A percentile compares a stretch with the other conserved stretches of the same genome.
phyloP scores from a whole-genome alignment of 208 protist species.

The Phytomonas sp. region DNA sequence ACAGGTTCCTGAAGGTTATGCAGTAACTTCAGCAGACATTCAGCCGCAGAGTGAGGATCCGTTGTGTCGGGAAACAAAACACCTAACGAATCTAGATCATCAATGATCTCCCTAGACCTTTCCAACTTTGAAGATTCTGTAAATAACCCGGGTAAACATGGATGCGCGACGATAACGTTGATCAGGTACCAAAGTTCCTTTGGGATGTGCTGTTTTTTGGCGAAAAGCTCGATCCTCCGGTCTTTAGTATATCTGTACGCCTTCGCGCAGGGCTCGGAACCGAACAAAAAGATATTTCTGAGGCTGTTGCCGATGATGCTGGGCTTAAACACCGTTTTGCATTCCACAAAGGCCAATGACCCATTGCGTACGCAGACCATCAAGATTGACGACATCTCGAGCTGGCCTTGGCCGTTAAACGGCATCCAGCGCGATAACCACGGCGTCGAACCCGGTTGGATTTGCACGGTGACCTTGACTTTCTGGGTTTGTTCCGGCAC shows the following conservation, averaged over 20 bases:
- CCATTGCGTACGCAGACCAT: constrained; percentile 57
- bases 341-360: constrained; percentile 47
- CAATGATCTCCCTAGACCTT: constrained; percentile 44
- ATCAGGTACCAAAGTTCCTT: constrained; percentile 84
- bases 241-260: constrained; percentile 35
- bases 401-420: constrained; percentile 34
- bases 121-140: constrained; percentile 30
- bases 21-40: constrained; percentile 71
- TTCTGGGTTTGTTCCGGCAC: constrained; percentile 61
- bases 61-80: constrained; percentile 26
- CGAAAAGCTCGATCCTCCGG: not conserved
- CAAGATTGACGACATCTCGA: constrained; percentile 41
- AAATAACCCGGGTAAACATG: constrained; percentile 56
- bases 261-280: constrained; percentile 37
- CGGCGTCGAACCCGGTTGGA: constrained; percentile 47
- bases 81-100: constrained; percentile 48
- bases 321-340: constrained; percentile 42
- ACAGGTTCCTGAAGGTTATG: constrained; percentile 72
- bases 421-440: constrained; percentile 65
- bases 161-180: constrained; percentile 47
- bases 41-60: constrained; percentile 35
- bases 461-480: constrained; percentile 40
- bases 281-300: constrained; percentile 53
- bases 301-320: constrained; percentile 81
- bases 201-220: constrained; percentile 53